Evolutionary conservation across 2,329 filamentous ascomycete species (phyloP).

Genomic region (Colletotrichum sp.): DNA sequence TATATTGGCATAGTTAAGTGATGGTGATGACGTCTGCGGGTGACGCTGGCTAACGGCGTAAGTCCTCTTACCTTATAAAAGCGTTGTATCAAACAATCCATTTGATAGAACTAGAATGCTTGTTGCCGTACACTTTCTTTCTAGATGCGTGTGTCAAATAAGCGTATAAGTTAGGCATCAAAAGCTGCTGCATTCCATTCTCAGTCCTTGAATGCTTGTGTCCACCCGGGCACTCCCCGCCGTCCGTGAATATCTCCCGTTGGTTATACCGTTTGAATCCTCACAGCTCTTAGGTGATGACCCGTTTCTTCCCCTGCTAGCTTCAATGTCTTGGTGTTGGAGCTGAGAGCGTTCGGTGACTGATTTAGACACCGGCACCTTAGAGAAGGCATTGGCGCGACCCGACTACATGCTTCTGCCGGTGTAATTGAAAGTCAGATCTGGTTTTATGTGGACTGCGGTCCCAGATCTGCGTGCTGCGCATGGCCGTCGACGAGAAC

Average conservation of each 20-base stretch:
- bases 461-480: neutral
- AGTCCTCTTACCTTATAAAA: neutral
- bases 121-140: no score
- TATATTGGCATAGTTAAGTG: neutral
- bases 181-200: neutral
- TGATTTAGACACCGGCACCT: neutral
- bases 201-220: neutral
- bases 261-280: neutral
- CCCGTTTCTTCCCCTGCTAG: neutral
- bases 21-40: neutral
- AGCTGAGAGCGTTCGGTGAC: neutral
- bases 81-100: neutral
- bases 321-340: neutral
- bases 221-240: no score
- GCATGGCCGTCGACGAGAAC: neutral
- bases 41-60: neutral
- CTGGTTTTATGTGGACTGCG: neutral
- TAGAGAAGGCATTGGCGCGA: neutral
- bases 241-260: neutral
- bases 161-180: neutral
- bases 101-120: no score
- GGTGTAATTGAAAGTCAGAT: neutral
- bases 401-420: rapidly evolving
- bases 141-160: neutral
- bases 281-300: neutral